Evolutionary conservation across 163 green algal genomes (phyloP), one percentile per base, ranked within the genome.

Genomic region (Volvox carteri): DNA sequence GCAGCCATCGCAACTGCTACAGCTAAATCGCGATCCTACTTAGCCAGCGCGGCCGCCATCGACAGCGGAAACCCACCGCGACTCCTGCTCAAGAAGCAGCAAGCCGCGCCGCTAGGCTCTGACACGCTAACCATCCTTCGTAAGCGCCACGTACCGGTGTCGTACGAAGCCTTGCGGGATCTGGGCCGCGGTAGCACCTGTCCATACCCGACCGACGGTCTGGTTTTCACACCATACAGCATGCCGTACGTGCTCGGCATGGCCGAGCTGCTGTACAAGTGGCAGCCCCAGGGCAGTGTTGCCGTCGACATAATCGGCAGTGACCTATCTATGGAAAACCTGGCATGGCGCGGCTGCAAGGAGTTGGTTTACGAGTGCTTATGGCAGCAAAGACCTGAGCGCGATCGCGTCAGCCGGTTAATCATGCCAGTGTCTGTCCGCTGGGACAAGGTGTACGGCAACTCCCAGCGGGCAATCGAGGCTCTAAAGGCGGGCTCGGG

Each of bases 31-130:
- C n/a, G n/a, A n/a, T n/a, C n/a, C n/a, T n/a, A n/a, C n/a, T n/a
- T n/a, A n/a, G n/a, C n/a, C n/a, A n/a, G n/a, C n/a, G n/a, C n/a
- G n/a, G n/a, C n/a, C n/a, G n/a, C n/a, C n/a, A n/a, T n/a, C n/a
- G n/a, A n/a, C n/a, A n/a, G n/a, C n/a, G n/a, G n/a, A n/a, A n/a
- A n/a, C n/a, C n/a, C n/a, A n/a, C n/a, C n/a, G n/a, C n/a, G n/a
- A n/a, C n/a, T n/a, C n/a, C n/a, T n/a, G n/a, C n/a, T n/a, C 30
- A 91, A 83, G 56, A 91, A 92, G 90, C 90, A 93, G 87, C 90
- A 91, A 72, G 84, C 87, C 7, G 25, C 90, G 18, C 67, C 86
- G 30, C 78, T 28, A 4, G 84, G 84, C 5, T 23, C 0, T 30
- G 83, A 92, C 39, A 56, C 35, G 25, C 9, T 93, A 0, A 52